Evolutionary conservation across 164 flowering plant species (phyloP).

Genomic region (Dillenia turbinata): DNA sequence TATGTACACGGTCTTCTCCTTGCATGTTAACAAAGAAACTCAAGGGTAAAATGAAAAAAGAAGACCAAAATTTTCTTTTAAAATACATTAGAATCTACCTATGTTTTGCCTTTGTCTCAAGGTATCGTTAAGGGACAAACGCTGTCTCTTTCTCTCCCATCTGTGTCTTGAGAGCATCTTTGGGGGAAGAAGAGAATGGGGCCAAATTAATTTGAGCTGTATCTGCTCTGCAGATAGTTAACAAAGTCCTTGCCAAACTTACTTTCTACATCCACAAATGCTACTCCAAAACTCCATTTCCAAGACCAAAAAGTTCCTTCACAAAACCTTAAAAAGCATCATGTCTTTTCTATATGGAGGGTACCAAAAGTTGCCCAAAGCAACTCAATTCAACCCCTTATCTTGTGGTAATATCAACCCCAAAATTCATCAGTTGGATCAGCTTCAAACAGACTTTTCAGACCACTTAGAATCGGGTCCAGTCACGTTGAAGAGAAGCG

Average conservation of each 20-base stretch:
- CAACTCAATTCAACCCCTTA: not conserved
- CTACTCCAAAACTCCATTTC: constrained; percentile 18
- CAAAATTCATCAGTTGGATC: too few species aligned
- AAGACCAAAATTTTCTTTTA: too few species aligned
- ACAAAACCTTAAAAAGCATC: not conserved
- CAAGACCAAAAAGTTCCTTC: constrained; percentile 20
- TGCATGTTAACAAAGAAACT: too few species aligned
- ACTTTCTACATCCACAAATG: constrained; percentile 12
- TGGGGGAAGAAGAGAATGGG: constrained; percentile 1
- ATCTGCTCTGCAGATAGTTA: constrained; percentile 5
- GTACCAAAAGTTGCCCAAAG: constrained; percentile 1
- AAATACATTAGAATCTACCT: too few species aligned
- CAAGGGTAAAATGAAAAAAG: too few species aligned
- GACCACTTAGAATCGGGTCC: too few species aligned
- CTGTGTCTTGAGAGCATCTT: constrained; percentile 10
- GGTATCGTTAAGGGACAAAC: constrained; percentile 14
- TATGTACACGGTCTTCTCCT: too few species aligned
- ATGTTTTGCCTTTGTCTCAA: constrained; percentile 11
- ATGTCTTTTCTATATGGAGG: too few species aligned
- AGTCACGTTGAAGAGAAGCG: too few species aligned
- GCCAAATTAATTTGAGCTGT: constrained; percentile 9
- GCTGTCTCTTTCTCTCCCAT: constrained; percentile 13
- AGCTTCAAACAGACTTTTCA: too few species aligned
- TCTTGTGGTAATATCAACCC: not conserved
- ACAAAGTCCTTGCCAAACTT: not conserved